These are phyloP conservation scores for Austroboletus eburneus DNA, from an alignment of 768 basidiomycete genomes.

Conservation along the genomic window DNA sequence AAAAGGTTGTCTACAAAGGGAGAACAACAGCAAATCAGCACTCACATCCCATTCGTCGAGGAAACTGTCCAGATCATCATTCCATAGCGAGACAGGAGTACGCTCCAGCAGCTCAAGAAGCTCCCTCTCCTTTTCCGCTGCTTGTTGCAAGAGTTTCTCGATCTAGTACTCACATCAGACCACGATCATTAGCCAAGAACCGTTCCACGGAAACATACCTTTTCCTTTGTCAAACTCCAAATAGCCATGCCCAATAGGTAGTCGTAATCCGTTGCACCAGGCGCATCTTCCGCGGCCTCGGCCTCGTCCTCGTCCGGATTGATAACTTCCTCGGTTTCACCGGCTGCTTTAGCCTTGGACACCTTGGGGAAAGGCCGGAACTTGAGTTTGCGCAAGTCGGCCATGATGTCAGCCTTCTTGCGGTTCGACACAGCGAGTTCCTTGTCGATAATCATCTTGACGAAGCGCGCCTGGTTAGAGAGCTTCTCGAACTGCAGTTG, in stretches of 20 bases:
- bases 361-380: conserved; percentile 93
- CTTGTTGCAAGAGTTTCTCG: conserved; percentile 76
- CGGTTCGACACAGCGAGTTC: conserved; percentile 80
- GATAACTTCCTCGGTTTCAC: conserved; percentile 57
- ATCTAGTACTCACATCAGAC: conserved; percentile 49
- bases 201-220: conserved; percentile 41
- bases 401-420: conserved; percentile 82
- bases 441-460: conserved; percentile 91
- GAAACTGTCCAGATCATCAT: conserved; percentile 82
- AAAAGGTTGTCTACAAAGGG: conserved; percentile 2
- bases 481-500: conserved; percentile 78
- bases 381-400: conserved; percentile 73
- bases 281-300: conserved; percentile 39
- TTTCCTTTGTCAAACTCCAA: conserved; percentile 91
- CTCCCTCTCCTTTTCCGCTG: conserved; percentile 78
- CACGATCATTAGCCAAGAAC: neutral
- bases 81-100: conserved; percentile 84
- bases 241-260: conserved; percentile 95
- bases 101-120: conserved; percentile 72
- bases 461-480: conserved; percentile 93
- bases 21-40: conserved; percentile 8
- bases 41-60: conserved; percentile 80
- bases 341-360: conserved; percentile 58
- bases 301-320: conserved; percentile 48
- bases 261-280: conserved; percentile 69